A percentile compares a stretch with the other conserved stretches of the same genome.
These are phyloP conservation scores for Colletotrichum cuscutae DNA, from an alignment of 2,329 filamentous ascomycete species.

Conservation along the genomic window DNA sequence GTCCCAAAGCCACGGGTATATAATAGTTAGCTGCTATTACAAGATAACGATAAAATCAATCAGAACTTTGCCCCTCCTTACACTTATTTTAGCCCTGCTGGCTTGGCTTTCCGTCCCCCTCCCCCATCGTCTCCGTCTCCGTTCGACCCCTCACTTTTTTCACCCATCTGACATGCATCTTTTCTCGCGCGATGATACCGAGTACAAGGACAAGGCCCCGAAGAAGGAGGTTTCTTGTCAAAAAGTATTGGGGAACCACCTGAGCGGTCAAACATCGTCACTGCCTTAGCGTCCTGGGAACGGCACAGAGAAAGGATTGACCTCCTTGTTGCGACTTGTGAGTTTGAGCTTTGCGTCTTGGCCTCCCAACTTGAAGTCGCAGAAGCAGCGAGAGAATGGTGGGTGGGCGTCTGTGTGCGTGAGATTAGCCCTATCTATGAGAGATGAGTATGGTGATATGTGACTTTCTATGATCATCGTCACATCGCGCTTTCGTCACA, in stretches of 20 bases:
- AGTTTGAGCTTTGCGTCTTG: neutral
- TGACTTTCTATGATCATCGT: neutral
- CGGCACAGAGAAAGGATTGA: neutral
- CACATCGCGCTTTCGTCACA: constrained; percentile 12
- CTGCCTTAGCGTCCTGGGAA: neutral
- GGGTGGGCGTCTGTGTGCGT: neutral
- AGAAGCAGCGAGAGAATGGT: neutral
- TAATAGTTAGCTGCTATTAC: constrained; percentile 31
- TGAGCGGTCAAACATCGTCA: constrained; percentile 1
- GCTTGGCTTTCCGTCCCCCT: neutral
- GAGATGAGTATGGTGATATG: neutral
- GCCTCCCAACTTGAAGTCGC: neutral
- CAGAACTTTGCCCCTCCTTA: constrained; percentile 12
- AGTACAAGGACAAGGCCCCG: constrained; percentile 24
- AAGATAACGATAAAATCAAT: constrained; percentile 15
- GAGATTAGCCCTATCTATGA: neutral
- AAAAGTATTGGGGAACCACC: neutral
- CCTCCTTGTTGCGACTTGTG: neutral
- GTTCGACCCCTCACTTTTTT: neutral
- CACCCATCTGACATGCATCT: constrained; percentile 23
- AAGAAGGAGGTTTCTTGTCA: neutral
- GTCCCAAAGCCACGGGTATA: constrained; percentile 13
- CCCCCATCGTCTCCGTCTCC: neutral
- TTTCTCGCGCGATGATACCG: constrained; percentile 7
- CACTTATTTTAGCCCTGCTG: neutral